Percentiles rank a stretch among this genome's conserved stretches.
Conservation (phyloP, 2,329 filamentous ascomycete genomes). For the Fusarium keratoplasticum region DNA sequence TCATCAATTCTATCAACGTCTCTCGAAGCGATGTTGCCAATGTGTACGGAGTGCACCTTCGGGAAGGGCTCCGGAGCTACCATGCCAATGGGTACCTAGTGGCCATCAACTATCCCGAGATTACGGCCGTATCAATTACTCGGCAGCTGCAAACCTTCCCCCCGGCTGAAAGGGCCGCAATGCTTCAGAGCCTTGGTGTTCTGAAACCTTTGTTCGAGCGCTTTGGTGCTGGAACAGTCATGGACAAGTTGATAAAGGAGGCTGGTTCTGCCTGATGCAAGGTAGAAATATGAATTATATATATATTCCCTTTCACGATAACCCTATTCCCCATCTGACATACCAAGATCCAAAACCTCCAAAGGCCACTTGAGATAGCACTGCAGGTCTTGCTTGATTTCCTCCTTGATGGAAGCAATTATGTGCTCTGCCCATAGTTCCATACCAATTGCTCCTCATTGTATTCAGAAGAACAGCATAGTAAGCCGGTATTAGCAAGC, state of each 20-base stretch:
- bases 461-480: too few species aligned
- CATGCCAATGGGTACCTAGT: slow-evolving; percentile 21
- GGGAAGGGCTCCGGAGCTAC: slow-evolving; percentile 13
- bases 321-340: background rate
- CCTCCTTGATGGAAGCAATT: too few species aligned
- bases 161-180: background rate
- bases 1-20: background rate
- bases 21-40: background rate
- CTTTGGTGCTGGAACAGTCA: background rate
- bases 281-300: background rate
- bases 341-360: too few species aligned
- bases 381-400: too few species aligned
- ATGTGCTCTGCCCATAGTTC: too few species aligned
- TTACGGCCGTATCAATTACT: background rate
- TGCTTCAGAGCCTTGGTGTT: background rate
- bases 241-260: background rate
- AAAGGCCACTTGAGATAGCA: too few species aligned
- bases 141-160: background rate
- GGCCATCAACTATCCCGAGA: slow-evolving; percentile 14
- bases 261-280: background rate
- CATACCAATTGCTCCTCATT: too few species aligned
- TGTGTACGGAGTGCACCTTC: slow-evolving; percentile 10
- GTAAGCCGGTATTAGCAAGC: too few species aligned
- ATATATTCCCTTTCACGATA: background rate
- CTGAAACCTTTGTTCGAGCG: background rate